Percentiles rank a stretch among this genome's conserved stretches.
phyloP scores from a whole-genome alignment of 179 eudicot genomes.

The Drosera spatulata region DNA sequence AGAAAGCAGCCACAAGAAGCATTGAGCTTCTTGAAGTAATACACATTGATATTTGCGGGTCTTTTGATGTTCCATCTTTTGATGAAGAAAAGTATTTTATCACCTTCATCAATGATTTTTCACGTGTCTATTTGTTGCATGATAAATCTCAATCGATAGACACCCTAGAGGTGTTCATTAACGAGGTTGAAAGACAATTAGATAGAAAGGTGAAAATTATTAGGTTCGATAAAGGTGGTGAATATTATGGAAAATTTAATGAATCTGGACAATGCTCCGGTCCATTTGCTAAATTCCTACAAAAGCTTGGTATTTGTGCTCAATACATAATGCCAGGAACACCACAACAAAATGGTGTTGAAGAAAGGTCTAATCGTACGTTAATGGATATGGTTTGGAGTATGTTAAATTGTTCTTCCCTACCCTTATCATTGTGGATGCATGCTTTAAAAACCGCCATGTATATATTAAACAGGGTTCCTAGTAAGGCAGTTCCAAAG shows the following conservation, averaged over 20 bases:
- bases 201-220: background rate
- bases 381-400: background rate
- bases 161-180: no score
- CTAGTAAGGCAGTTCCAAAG: slow-evolving; percentile 2
- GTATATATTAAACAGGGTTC: background rate
- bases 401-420: background rate
- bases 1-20: no score
- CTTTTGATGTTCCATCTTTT: no score
- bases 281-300: background rate
- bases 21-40: background rate
- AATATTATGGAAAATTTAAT: background rate
- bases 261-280: background rate
- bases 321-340: background rate
- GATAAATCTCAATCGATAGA: no score
- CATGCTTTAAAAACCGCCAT: background rate
- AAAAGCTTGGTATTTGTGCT: background rate
- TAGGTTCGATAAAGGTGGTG: background rate
- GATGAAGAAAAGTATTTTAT: no score
- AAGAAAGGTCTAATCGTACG: background rate
- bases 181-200: background rate
- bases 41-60: no score
- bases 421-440: background rate
- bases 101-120: no score
- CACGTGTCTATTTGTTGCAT: no score
- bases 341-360: background rate